Evolutionary conservation across 768 basidiomycete genomes (phyloP), one percentile per base, ranked within the genome.

Genomic region (Boletales sp.): DNA sequence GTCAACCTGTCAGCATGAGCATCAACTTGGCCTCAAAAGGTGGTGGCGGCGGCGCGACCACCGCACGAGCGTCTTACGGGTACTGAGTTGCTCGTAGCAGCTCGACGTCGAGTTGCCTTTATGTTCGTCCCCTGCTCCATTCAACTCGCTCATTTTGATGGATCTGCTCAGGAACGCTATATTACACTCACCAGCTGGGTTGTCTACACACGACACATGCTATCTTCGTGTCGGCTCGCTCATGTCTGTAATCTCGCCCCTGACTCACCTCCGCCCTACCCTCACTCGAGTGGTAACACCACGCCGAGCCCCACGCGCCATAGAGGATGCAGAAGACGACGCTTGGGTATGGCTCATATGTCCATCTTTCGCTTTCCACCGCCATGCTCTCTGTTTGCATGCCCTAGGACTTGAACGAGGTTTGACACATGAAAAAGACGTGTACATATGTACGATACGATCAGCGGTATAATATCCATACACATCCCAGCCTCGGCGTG

Each of bases 1-100:
- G 69, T 17, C 70, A 72, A 31, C 71, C 74, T 12, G 67, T 76
- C 38, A 73, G 72, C 57, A 74, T 75, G 52, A 74, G 66, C 55
- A 71, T 75, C 47, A 74, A 62, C 46, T 62, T 76, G 52, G 65
- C 70, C 17, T 57, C 63, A 40, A 74, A 75, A 56, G 67, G 61
- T 39, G 69, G 64, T 14, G 51, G 65, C 17, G 55, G 54, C 51
- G 59, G 62, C 47, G 67, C 55, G 48, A 59, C 51, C 51, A 64
- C 54, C 53, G 50, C 63, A 48, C 71, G 55, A 53, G 72, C 64
- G 37, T 74, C 71, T 30, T 75, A 76, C 43, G 74, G 74, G 18
- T 75, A 75, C 46, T 75, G 58, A 65, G 34, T 18, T 36, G 11
- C 32, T 43, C 32, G 18, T 21, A 18, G 47, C 44, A 50, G 49